Evolutionary conservation across 164 flowering plant species (phyloP), one percentile per base, ranked within the genome.

Genomic region (Kingdonia uniflora): DNA sequence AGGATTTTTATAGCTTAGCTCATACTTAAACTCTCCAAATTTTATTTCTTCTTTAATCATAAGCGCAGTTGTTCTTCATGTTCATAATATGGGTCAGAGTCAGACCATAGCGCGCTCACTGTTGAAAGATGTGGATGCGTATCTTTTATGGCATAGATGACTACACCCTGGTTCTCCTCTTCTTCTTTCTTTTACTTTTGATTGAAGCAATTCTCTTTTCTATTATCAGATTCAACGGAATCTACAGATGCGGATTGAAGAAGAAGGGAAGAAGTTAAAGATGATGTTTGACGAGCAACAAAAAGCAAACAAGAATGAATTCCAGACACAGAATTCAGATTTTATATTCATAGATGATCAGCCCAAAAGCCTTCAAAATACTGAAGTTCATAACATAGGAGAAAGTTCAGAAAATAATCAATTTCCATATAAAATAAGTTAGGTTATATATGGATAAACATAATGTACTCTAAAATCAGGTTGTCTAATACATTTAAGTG

Each of bases 221-320:
- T 38, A 33, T 39, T 12, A 16, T 59, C 76, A 84, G 94, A 69
- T 76, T 56, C 94, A 84, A 59, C 57, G 81, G 46, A 78, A 67
- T 48, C 68, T 84, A 50, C 96, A 82, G 67, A 14, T 82, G 71
- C 69, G 81, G 41, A 84, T 84, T 22, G 96, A 84, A 72, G 87
- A 80, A 57, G 92, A 84, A 64, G 96, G 90, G 51, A 76, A 52
- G 69, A 79, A 76, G 51, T 84, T 87, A 15, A 73, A 69, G 60
- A 70, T 57, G 80, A 74, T 87, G 80, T 68, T 82, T 42, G 80
- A 80, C 6, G 71, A 71, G 68, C 92, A 82, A 51, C 76, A 74
- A 58, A 70, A 70, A 47, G 59, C 66, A 35, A 75, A 49, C 4
- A 64, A 52, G 42, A 65, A 47, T 56, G 65, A 63, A n/a, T 14